A percentile compares a stretch with the other conserved stretches of the same genome.
These are phyloP conservation scores for Labyrinthula sp. DNA, from an alignment of 352 stramenopile genomes.

Conservation along the genomic window DNA sequence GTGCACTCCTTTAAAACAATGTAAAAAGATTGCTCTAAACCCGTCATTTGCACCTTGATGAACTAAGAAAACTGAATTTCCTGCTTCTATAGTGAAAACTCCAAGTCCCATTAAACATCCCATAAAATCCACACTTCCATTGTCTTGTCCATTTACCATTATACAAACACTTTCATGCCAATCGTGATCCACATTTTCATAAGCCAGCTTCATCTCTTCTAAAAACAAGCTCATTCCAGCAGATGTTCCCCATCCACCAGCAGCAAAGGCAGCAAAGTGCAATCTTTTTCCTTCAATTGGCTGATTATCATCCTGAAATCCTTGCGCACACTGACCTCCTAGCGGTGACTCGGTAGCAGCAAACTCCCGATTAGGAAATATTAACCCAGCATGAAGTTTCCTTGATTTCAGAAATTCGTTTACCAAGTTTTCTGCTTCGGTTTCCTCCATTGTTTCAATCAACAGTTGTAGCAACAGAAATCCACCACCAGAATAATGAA, in stretches of 20 bases:
- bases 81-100: constrained; percentile 33
- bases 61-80: constrained; percentile 32
- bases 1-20: constrained; percentile 35
- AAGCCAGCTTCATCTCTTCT: constrained; percentile 7
- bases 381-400: constrained; percentile 8
- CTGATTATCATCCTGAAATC: constrained; percentile 25
- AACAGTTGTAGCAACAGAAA: constrained; percentile 35
- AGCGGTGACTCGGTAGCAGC: too few relatives aligned
- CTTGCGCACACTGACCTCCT: constrained; percentile 18
- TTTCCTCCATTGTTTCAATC: constrained; percentile 30
- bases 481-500: constrained; percentile 33
- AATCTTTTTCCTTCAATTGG: constrained; percentile 20
- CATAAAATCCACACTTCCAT: constrained; percentile 34
- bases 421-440: not conserved
- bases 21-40: constrained; percentile 34
- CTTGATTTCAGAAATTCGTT: constrained; percentile 6
- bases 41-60: constrained; percentile 37
- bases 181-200: constrained; percentile 18
- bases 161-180: constrained; percentile 29
- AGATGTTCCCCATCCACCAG: constrained; percentile 29
- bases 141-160: constrained; percentile 34
- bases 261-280: constrained; percentile 34
- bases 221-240: constrained; percentile 27
- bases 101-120: constrained; percentile 32
- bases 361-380: constrained; percentile 6